Conservation (phyloP, 768 basidiomycete genomes). For the Lyophyllum shimeji region DNA sequence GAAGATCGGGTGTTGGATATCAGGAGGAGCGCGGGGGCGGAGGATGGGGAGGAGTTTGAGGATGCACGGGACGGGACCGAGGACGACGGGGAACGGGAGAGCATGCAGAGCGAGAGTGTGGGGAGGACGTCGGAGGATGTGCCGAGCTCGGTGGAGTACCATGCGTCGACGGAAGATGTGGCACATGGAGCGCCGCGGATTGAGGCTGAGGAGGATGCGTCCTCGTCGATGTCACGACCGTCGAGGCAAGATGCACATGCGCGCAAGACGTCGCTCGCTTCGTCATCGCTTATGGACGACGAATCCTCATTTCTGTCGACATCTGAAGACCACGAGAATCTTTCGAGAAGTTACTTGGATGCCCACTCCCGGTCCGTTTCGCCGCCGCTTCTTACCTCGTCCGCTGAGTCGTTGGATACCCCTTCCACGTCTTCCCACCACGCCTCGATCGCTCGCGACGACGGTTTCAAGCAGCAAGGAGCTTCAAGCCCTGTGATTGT, state of each 20-base stretch:
- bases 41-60: slow-evolving; percentile 24
- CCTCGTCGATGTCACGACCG: slow-evolving; percentile 6
- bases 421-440: slow-evolving; percentile 54
- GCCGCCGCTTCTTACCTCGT: slow-evolving; percentile 55
- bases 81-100: slow-evolving; percentile 21
- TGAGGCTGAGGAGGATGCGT: slow-evolving; percentile 3
- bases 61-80: slow-evolving; percentile 28
- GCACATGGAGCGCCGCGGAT: background rate
- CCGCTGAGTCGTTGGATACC: slow-evolving; percentile 59
- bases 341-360: slow-evolving; percentile 10
- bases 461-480: slow-evolving; percentile 19
- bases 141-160: slow-evolving; percentile 32
- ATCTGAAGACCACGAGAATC: slow-evolving; percentile 26
- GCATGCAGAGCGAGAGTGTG: slow-evolving; percentile 22
- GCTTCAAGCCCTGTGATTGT: slow-evolving; percentile 26
- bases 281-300: slow-evolving; percentile 20
- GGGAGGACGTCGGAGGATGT: slow-evolving; percentile 28
- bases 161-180: slow-evolving; percentile 34
- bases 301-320: slow-evolving; percentile 29
- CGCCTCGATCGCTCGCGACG: slow-evolving; percentile 36
- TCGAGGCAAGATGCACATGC: background rate
- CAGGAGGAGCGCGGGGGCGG: slow-evolving; percentile 17
- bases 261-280: slow-evolving; percentile 13
- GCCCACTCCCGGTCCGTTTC: slow-evolving; percentile 25
- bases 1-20: slow-evolving; percentile 28